Evolutionary conservation across 192 early-diverging fungal species (phyloP).

Genomic region (Mortierella claussenii): DNA sequence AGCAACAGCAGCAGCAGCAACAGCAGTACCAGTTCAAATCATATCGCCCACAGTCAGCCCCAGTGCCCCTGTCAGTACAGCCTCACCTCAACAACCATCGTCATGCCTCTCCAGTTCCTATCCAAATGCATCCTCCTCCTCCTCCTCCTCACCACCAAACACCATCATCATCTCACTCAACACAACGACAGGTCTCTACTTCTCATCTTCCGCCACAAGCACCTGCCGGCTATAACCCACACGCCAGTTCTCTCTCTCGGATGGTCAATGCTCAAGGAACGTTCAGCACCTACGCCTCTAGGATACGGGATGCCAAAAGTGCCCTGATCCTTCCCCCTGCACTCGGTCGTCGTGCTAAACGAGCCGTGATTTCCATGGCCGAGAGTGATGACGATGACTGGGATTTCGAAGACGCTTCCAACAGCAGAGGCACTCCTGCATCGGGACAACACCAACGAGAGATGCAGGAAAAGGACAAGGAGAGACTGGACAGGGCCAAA

Average conservation of each 20-base stretch:
- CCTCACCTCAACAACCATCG: neutral
- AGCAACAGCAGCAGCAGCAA: neutral
- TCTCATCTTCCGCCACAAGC: neutral
- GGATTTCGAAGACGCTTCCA: slow-evolving; percentile 54
- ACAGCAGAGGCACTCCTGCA: too few relatives aligned
- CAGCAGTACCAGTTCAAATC: slow-evolving; percentile 11
- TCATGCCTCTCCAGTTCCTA: neutral
- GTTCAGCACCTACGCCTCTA: slow-evolving; percentile 61
- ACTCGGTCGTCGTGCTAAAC: slow-evolving; percentile 49
- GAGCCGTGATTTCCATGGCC: slow-evolving; percentile 47
- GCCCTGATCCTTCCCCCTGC: slow-evolving; percentile 59
- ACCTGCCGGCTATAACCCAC: neutral
- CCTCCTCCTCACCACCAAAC: too few relatives aligned
- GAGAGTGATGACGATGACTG: slow-evolving; percentile 61
- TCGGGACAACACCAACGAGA: slow-evolving; percentile 41
- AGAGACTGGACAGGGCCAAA: slow-evolving; percentile 51
- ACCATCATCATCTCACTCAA: too few relatives aligned
- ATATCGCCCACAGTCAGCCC: too few relatives aligned
- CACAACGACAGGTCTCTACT: too few relatives aligned
- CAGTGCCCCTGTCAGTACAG: too few relatives aligned
- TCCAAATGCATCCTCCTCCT: slow-evolving; percentile 5
- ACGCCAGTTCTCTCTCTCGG: slow-evolving; percentile 3
- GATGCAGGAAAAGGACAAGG: slow-evolving; percentile 21
- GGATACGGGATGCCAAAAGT: slow-evolving; percentile 62
- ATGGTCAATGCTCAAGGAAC: slow-evolving; percentile 41